Conservation (phyloP, 2,329 filamentous ascomycete species). For the Arthroderma sp. region DNA sequence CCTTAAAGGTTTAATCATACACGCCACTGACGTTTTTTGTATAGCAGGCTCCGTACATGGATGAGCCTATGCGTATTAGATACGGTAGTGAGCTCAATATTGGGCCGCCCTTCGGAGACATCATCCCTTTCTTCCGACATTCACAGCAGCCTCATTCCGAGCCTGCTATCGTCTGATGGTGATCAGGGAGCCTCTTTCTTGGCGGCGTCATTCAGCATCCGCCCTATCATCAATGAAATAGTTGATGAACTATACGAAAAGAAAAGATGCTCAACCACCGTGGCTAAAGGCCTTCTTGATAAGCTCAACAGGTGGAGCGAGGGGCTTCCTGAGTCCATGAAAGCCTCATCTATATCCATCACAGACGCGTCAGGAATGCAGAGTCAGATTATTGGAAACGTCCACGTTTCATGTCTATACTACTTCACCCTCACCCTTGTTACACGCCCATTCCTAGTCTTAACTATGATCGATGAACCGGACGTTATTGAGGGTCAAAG, state of each 20-base stretch:
- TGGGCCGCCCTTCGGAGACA: slow-evolving; percentile 32
- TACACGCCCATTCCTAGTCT: slow-evolving; percentile 44
- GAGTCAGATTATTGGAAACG: slow-evolving; percentile 34
- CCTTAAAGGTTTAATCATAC: not conserved
- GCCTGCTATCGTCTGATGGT: slow-evolving; percentile 10
- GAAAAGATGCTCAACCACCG: slow-evolving; percentile 17
- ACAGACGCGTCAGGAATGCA: slow-evolving; percentile 10
- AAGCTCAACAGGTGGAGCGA: slow-evolving; percentile 36
- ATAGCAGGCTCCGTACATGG: slow-evolving; percentile 29
- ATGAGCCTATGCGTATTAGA: slow-evolving; percentile 38
- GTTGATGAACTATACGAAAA: slow-evolving; percentile 32
- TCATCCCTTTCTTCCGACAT: slow-evolving; percentile 19
- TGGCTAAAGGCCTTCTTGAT: slow-evolving; percentile 30
- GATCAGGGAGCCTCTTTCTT: slow-evolving; percentile 21
- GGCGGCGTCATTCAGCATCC: slow-evolving; percentile 30
- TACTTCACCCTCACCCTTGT: slow-evolving; percentile 47
- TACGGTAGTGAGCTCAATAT: slow-evolving; percentile 36
- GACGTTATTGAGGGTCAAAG: not conserved
- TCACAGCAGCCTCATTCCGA: slow-evolving; percentile 13
- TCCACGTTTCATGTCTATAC: slow-evolving; percentile 45
- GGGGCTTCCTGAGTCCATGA: slow-evolving; percentile 23
- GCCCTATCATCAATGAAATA: slow-evolving; percentile 34
- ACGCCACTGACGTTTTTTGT: not conserved
- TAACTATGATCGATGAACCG: slow-evolving; percentile 25
- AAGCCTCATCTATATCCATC: slow-evolving; percentile 10